phyloP scores from a whole-genome alignment of 306 rosid species.

The Medicago lupulina region DNA sequence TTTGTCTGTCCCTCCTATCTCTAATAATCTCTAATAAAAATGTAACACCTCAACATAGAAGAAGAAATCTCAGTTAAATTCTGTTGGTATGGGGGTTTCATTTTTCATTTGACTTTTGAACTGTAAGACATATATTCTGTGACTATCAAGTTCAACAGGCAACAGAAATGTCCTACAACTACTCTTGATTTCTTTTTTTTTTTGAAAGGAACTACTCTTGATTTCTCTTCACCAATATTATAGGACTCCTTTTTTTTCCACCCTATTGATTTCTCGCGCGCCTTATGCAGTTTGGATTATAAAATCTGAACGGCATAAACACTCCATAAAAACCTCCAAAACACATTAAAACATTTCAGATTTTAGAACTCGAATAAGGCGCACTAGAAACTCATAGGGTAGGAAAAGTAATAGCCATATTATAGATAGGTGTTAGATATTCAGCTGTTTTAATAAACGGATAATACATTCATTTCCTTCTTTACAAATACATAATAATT shows the following conservation, averaged over 20 bases:
- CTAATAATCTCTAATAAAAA: neutral
- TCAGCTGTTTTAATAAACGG: neutral
- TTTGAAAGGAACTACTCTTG: neutral
- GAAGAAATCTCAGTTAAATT: neutral
- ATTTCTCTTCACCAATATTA: constrained; percentile 33
- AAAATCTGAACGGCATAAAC: too few relatives aligned
- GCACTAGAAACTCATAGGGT: too few relatives aligned
- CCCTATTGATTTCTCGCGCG: too few relatives aligned
- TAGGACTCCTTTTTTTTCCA: neutral
- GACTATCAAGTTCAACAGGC: constrained; percentile 2
- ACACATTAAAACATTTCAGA: too few relatives aligned
- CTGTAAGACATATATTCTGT: neutral
- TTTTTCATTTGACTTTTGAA: neutral
- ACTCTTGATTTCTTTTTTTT: constrained; percentile 29
- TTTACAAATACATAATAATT: too few relatives aligned
- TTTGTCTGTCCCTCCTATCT: neutral
- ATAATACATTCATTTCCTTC: too few relatives aligned
- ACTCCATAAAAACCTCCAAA: too few relatives aligned
- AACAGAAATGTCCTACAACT: constrained; percentile 7
- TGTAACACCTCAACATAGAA: neutral
- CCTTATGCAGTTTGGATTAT: too few relatives aligned
- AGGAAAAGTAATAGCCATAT: neutral
- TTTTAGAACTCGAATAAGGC: too few relatives aligned
- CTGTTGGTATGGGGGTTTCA: neutral
- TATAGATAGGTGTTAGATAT: constrained; percentile 2